These are phyloP conservation scores for Mrakia hoshinonis DNA, from an alignment of 768 basidiomycete genomes.

Conservation along the genomic window DNA sequence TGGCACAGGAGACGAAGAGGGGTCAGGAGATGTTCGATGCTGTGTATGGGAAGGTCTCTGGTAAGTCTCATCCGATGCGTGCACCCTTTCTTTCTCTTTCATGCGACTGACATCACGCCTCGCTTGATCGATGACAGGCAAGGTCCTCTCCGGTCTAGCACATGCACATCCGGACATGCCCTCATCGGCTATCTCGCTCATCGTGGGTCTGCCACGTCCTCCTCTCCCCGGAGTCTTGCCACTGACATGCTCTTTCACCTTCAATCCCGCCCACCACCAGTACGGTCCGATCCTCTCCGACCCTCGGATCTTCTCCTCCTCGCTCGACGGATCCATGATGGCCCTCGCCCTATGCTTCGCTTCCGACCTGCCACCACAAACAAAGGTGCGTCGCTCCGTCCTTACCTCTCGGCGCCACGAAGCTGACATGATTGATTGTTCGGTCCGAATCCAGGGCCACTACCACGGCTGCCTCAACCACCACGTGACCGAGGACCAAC, in stretches of 20 bases:
- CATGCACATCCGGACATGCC: neutral
- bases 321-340: constrained; percentile 18
- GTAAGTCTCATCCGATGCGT: neutral
- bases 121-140: neutral
- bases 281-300: constrained; percentile 26
- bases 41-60: constrained; percentile 25
- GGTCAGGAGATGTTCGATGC: constrained; percentile 17
- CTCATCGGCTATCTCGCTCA: neutral
- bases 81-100: too few species aligned
- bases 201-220: neutral
- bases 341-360: too few species aligned
- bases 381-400: too few species aligned
- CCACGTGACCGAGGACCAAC: too few species aligned
- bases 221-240: neutral
- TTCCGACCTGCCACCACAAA: too few species aligned
- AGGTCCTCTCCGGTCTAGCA: neutral
- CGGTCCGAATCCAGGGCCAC: too few species aligned
- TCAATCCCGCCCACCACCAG: neutral
- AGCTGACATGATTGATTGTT: too few species aligned
- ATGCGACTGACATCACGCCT: neutral
- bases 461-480: too few species aligned
- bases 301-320: constrained; percentile 13
- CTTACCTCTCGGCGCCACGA: too few species aligned
- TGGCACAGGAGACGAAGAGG: neutral
- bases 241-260: neutral